These are phyloP conservation scores for Fusarium neocosmosporiellum DNA, from an alignment of 2,329 filamentous ascomycete species.

Conservation along the genomic window DNA sequence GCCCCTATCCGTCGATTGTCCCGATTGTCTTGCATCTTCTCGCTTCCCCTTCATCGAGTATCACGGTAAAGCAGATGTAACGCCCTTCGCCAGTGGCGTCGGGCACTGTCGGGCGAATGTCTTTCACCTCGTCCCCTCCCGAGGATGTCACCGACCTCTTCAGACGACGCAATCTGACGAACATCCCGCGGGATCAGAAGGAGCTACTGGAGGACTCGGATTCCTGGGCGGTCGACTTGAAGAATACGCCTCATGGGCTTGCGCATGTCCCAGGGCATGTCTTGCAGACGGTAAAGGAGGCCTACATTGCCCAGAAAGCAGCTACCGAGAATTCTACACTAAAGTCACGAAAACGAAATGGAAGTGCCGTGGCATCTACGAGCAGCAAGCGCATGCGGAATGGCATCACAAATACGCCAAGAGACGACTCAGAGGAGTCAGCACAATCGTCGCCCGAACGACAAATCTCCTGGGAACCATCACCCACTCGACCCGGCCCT, in stretches of 20 bases:
- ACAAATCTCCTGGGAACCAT: constrained; percentile 35
- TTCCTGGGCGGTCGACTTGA: constrained; percentile 51
- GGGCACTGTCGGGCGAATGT: constrained; percentile 43
- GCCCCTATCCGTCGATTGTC: not conserved
- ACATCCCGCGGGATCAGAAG: constrained; percentile 54
- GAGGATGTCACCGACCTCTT: constrained; percentile 41
- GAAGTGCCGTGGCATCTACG: not conserved
- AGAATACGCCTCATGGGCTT: constrained; percentile 36
- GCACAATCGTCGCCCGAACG: constrained; percentile 18
- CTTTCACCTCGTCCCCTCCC: constrained; percentile 36
- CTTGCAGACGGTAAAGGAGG: constrained; percentile 46
- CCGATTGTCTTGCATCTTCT: constrained; percentile 1
- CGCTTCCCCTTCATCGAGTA: constrained; percentile 7
- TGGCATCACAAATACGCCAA: not conserved
- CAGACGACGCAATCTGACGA: constrained; percentile 42
- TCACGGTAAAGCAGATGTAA: constrained; percentile 36
- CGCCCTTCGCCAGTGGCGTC: constrained; percentile 24
- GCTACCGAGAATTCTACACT: not conserved
- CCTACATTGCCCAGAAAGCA: constrained; percentile 28
- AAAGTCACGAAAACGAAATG: constrained; percentile 11
- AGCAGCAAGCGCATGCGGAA: constrained; percentile 25
- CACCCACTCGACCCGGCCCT: constrained; percentile 14
- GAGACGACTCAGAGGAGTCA: not conserved
- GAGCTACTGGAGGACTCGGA: constrained; percentile 48
- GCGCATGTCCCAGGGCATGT: constrained; percentile 52